These are phyloP conservation scores for Neurospora cerealis DNA, from an alignment of 495 filamentous ascomycete genomes.

Conservation along the genomic window DNA sequence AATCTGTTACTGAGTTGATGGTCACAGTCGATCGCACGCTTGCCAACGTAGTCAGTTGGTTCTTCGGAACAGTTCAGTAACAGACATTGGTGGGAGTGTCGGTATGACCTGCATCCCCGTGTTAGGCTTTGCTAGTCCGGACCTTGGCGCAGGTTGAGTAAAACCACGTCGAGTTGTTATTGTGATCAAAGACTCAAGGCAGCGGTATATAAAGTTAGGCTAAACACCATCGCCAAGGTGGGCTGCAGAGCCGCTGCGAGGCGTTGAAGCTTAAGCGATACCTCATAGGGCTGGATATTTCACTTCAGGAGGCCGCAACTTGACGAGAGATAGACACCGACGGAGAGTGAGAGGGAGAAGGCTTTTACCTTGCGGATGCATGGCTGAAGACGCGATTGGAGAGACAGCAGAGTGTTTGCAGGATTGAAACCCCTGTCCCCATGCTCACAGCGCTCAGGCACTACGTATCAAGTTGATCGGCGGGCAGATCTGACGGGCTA, in stretches of 20 bases:
- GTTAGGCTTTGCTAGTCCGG: neutral
- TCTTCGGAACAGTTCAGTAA: neutral
- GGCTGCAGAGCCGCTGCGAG: neutral
- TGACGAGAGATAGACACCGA: neutral
- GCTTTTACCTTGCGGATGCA: neutral
- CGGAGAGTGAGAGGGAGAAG: neutral
- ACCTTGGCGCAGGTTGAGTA: neutral
- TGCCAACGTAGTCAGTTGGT: neutral
- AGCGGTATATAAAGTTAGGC: neutral
- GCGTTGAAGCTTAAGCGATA: neutral
- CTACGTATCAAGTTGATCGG: neutral
- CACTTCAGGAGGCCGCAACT: neutral
- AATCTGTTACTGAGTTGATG: too few relatives aligned
- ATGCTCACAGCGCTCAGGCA: neutral
- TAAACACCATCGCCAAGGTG: neutral
- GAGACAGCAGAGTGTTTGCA: neutral
- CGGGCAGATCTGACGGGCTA: neutral
- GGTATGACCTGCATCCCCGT: neutral
- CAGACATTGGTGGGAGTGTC: neutral
- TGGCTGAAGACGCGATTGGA: neutral
- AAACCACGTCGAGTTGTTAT: neutral
- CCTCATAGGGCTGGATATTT: neutral
- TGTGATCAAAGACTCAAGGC: neutral
- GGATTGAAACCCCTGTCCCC: neutral
- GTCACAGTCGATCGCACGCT: neutral